Evolutionary conservation across 2,329 filamentous ascomycete genomes (phyloP).

Genomic region (Pestalotiopsis sp.): DNA sequence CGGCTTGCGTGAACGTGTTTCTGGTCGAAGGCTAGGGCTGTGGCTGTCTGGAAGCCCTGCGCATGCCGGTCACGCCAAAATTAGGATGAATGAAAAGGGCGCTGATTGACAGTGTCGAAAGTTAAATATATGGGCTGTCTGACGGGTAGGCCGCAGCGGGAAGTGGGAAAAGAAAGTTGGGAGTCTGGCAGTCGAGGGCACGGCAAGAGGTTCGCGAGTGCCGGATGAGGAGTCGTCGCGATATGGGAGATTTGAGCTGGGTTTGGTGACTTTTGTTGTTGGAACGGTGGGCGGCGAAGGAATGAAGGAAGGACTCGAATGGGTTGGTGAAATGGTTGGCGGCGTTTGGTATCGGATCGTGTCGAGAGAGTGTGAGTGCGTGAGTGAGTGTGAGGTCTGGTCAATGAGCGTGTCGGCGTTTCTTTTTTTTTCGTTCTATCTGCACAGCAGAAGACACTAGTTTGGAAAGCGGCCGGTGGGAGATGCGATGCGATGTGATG

Average conservation of each 20-base stretch:
- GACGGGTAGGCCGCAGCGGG: neutral
- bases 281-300: neutral
- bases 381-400: neutral
- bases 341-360: neutral
- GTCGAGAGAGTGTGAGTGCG: neutral
- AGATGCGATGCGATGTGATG: neutral
- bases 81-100: neutral
- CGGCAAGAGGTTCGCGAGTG: neutral
- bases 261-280: neutral
- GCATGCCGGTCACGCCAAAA: neutral
- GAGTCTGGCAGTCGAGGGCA: neutral
- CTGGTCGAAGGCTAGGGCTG: neutral
- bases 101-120: neutral
- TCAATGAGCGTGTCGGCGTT: constrained; percentile 6
- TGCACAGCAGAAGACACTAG: constrained; percentile 9
- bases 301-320: neutral
- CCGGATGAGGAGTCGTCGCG: neutral
- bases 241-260: neutral
- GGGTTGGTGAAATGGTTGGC: neutral
- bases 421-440: neutral
- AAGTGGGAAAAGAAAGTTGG: neutral
- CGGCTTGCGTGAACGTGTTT: neutral
- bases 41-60: neutral
- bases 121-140: neutral
- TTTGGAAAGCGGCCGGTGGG: neutral